Evolutionary conservation across 2,329 filamentous ascomycete genomes (phyloP).

Genomic region (Botryotinia narcissicola): DNA sequence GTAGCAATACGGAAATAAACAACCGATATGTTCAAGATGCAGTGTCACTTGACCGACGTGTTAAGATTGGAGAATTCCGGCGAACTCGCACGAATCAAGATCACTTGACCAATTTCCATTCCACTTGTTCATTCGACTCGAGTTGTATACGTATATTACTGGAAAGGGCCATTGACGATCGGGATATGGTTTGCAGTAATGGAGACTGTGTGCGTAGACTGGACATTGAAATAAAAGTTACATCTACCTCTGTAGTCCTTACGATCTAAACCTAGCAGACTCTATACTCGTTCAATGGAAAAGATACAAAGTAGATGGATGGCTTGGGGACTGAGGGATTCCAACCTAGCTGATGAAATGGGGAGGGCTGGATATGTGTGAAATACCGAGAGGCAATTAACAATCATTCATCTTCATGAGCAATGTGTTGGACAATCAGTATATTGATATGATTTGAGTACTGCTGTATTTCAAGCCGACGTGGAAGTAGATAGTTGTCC

Average conservation of each 20-base stretch:
- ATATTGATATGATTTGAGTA: not conserved
- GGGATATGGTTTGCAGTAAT: not conserved
- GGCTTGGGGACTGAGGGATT: not conserved
- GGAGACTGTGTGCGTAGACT: not conserved
- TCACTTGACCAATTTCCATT: not conserved
- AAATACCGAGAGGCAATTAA: not conserved
- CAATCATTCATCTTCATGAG: not conserved
- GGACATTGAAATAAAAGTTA: not conserved
- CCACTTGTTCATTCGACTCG: not conserved
- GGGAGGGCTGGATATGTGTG: not conserved
- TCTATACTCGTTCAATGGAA: not conserved
- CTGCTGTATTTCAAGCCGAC: not conserved
- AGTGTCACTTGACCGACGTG: not conserved
- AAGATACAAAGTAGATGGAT: not conserved
- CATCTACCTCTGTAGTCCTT: not conserved
- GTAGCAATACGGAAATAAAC: not conserved
- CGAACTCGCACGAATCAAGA: not conserved
- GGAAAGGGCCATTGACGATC: not conserved
- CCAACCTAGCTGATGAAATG: not conserved
- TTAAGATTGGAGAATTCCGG: not conserved
- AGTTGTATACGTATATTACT: not conserved
- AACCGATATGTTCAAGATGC: not conserved
- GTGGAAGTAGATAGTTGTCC: not conserved
- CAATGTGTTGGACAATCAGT: not conserved
- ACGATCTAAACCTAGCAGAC: not conserved